Percentiles rank a stretch among this genome's conserved stretches.
These are phyloP conservation scores for Kentomonas sorsogonicus DNA, from an alignment of 208 protist genomes.

Conservation along the genomic window DNA sequence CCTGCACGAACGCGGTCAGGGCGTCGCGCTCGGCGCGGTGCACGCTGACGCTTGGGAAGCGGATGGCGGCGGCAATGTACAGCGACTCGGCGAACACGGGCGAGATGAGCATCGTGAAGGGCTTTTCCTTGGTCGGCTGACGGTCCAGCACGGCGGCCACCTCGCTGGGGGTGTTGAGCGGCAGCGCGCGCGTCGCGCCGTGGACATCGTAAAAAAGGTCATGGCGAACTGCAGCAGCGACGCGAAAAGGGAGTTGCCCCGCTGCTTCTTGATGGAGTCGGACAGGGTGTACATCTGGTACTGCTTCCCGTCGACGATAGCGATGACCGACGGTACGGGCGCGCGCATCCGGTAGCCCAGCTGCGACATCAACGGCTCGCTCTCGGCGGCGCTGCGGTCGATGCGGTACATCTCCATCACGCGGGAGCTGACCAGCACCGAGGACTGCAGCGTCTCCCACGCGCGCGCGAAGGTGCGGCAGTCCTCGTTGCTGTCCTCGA, in stretches of 20 bases:
- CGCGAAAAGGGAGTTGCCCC: conserved; percentile 22
- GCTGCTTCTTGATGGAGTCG: conserved; percentile 28
- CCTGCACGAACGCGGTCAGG: conserved; percentile 53
- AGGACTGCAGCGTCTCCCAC: conserved; percentile 72
- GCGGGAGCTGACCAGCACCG: conserved; percentile 41
- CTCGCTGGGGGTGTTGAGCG: conserved; percentile 20
- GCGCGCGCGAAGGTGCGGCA: conserved; percentile 51
- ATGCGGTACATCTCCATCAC: conserved; percentile 80
- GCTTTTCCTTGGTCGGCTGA: conserved; percentile 19
- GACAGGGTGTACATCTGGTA: conserved; percentile 51
- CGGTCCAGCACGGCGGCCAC: conserved; percentile 52
- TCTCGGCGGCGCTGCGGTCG: conserved; percentile 54
- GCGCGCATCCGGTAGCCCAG: conserved; percentile 29
- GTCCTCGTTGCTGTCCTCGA: conserved; percentile 53
- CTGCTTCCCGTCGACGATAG: conserved; percentile 59
- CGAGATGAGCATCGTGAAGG: conserved; percentile 40
- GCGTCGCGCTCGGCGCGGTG: conserved; percentile 36
- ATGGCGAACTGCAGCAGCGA: conserved; percentile 68
- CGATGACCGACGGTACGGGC: conserved; percentile 29
- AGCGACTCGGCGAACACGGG: conserved; percentile 41
- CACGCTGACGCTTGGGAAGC: conserved; percentile 37
- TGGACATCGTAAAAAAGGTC: conserved; percentile 63
- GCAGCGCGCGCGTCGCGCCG: conserved; percentile 22
- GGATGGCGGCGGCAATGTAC: conserved; percentile 45
- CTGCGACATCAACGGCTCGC: conserved; percentile 25